Conservation (phyloP, 23 red algal species). For the Gracilaria vermiculophylla region DNA sequence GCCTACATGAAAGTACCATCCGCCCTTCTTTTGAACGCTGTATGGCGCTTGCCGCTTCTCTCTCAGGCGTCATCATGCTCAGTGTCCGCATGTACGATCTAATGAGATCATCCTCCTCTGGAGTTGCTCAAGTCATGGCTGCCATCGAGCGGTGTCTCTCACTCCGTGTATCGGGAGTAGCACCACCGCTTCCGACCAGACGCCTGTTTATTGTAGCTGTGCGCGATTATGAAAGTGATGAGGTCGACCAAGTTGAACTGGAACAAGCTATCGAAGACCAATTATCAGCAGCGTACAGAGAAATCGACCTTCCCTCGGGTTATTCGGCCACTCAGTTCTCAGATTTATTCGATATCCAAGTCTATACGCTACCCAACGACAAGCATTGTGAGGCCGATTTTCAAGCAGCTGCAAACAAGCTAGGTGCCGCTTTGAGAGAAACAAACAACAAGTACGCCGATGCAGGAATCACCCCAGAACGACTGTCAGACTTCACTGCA, state of each 20-base stretch:
- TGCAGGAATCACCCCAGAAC: constrained; percentile 35
- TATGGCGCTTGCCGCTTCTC: constrained; percentile 16
- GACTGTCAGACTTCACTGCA: constrained; percentile 5
- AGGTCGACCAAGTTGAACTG: constrained; percentile 65
- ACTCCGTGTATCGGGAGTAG: constrained; percentile 26
- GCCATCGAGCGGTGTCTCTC: constrained; percentile 20
- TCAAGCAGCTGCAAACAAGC: constrained; percentile 35
- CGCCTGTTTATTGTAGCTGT: constrained; percentile 81
- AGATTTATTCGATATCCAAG: constrained; percentile 75
- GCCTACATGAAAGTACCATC: neutral
- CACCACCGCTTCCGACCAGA: constrained; percentile 12
- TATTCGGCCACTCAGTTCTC: constrained; percentile 29
- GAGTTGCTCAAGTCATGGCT: constrained; percentile 12
- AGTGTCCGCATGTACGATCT: constrained; percentile 43
- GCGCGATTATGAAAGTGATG: constrained; percentile 70
- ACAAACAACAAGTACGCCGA: constrained; percentile 67
- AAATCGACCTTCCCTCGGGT: constrained; percentile 52
- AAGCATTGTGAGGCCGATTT: constrained; percentile 44
- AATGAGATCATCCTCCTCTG: constrained; percentile 9
- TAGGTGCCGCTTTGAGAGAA: constrained; percentile 53
- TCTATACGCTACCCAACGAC: constrained; percentile 44
- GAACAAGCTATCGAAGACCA: constrained; percentile 36
- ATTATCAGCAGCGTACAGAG: constrained; percentile 27
- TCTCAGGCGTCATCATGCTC: constrained; percentile 46
- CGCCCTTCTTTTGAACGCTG: neutral